Percentiles rank a stretch among this genome's conserved stretches.
These are phyloP conservation scores for Aspergillus costaricaensis DNA, from an alignment of 2,329 filamentous ascomycete genomes.

Conservation along the genomic window DNA sequence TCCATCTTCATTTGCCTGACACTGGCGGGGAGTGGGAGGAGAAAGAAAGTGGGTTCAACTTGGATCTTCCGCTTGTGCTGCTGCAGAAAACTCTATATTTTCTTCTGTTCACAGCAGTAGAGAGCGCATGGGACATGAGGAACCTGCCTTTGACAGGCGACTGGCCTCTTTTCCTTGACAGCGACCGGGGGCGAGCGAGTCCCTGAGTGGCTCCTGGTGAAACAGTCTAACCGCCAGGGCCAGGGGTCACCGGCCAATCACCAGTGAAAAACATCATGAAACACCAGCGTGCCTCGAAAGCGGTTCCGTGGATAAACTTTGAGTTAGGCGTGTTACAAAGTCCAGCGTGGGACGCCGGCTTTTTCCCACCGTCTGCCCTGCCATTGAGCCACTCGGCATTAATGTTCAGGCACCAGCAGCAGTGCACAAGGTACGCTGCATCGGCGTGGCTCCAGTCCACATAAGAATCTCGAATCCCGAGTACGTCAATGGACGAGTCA, in stretches of 20 bases:
- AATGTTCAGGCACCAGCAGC: not conserved
- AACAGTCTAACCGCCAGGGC: slow-evolving; percentile 4
- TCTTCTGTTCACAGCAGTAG: not conserved
- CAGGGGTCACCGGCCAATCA: not conserved
- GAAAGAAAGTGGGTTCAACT: slow-evolving; percentile 7
- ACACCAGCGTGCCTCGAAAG: not conserved
- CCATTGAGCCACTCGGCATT: not conserved
- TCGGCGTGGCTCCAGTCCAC: too few species aligned
- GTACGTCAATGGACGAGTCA: not conserved
- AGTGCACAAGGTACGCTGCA: not conserved
- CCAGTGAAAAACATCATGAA: not conserved
- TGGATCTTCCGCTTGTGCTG: slow-evolving; percentile 7
- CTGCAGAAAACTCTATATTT: not conserved
- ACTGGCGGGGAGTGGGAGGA: slow-evolving; percentile 6
- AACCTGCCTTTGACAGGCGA: slow-evolving; percentile 4
- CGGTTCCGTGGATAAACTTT: not conserved
- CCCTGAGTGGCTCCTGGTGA: not conserved
- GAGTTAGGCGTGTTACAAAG: not conserved
- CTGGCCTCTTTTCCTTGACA: not conserved
- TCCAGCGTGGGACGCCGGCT: not conserved
- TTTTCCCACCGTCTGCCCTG: not conserved
- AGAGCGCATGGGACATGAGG: not conserved
- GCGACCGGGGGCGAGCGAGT: not conserved
- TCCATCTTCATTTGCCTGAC: slow-evolving; percentile 21
- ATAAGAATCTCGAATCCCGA: not conserved